Conservation (phyloP, 495 filamentous ascomycete species). For the Annulohypoxylon stygium region DNA sequence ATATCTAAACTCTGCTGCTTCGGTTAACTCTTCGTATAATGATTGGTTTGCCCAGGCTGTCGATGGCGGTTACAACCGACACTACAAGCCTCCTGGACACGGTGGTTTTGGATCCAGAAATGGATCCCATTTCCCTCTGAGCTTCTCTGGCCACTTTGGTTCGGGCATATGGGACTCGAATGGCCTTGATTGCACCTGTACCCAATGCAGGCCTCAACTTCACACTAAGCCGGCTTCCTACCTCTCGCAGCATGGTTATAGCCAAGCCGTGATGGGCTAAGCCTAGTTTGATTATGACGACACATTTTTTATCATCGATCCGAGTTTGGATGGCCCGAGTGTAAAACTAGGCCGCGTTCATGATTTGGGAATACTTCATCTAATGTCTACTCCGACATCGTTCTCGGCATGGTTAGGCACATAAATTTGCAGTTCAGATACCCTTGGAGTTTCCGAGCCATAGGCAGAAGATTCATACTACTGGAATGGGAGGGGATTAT, state of each 20-base stretch:
- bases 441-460: conserved; percentile 53
- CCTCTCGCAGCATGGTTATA: conserved; percentile 71
- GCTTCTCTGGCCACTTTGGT: conserved; percentile 67
- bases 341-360: conserved; percentile 18
- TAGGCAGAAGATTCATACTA: conserved; percentile 50
- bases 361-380: conserved; percentile 39
- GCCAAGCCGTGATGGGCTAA: conserved; percentile 75
- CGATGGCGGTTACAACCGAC: conserved; percentile 57
- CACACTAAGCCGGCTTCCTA: conserved; percentile 72
- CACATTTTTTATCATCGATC: conserved; percentile 32
- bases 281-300: conserved; percentile 19
- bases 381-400: conserved; percentile 53
- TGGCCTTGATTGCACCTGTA: conserved; percentile 76
- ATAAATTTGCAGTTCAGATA: conserved; percentile 55
- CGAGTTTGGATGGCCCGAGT: conserved; percentile 4
- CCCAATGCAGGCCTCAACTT: conserved; percentile 65
- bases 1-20: conserved; percentile 61
- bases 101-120: conserved; percentile 50
- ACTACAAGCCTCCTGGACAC: conserved; percentile 59
- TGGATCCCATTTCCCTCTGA: conserved; percentile 49
- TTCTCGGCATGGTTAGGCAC: conserved; percentile 52
- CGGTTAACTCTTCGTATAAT: conserved; percentile 59
- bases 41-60: conserved; percentile 62
- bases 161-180: conserved; percentile 71
- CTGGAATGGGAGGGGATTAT: conserved; percentile 37